A percentile compares a stretch with the other conserved stretches of the same genome.
These are phyloP conservation scores for Casuarina glauca DNA, from an alignment of 306 rosid genomes.

Conservation along the genomic window DNA sequence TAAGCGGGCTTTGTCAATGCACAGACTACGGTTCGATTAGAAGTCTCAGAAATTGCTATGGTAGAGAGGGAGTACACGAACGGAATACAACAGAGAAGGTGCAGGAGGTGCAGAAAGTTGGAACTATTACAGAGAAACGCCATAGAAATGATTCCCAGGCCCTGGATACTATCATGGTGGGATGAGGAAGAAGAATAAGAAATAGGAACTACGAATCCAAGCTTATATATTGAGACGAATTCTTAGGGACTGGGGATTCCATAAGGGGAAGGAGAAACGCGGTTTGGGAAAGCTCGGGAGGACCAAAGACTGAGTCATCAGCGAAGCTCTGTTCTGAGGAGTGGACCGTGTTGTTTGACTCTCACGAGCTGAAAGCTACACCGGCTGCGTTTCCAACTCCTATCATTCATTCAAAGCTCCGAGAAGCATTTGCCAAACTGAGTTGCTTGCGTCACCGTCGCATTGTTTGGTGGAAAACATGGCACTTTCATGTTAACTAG, in stretches of 20 bases:
- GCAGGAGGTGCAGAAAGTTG: constrained; percentile 1
- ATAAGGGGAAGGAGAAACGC: constrained; percentile 21
- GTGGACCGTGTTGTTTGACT: constrained; percentile 6
- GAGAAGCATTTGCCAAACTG: background rate
- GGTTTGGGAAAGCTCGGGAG: constrained; percentile 25
- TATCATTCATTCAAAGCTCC: background rate
- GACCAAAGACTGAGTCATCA: constrained; percentile 48
- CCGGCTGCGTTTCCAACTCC: background rate
- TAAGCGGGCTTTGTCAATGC: constrained; percentile 38
- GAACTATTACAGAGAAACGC: constrained; percentile 33
- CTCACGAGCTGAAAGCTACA: background rate
- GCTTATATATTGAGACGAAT: no score
- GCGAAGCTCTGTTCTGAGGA: constrained; percentile 5
- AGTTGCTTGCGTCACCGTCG: background rate
- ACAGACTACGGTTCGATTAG: constrained; percentile 57
- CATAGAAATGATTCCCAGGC: constrained; percentile 40
- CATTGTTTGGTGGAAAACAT: no score
- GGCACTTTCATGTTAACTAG: no score
- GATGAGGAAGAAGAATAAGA: background rate
- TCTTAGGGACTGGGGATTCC: no score
- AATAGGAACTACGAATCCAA: background rate
- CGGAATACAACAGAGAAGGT: constrained; percentile 27
- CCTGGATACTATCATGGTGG: constrained; percentile 46
- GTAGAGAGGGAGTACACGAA: constrained; percentile 46
- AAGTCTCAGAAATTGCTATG: constrained; percentile 66